Evolutionary conservation across 1,284 basidiomycete species (phyloP), one percentile per base, ranked within the genome.

Genomic region (Limonomyces culmigenus): DNA sequence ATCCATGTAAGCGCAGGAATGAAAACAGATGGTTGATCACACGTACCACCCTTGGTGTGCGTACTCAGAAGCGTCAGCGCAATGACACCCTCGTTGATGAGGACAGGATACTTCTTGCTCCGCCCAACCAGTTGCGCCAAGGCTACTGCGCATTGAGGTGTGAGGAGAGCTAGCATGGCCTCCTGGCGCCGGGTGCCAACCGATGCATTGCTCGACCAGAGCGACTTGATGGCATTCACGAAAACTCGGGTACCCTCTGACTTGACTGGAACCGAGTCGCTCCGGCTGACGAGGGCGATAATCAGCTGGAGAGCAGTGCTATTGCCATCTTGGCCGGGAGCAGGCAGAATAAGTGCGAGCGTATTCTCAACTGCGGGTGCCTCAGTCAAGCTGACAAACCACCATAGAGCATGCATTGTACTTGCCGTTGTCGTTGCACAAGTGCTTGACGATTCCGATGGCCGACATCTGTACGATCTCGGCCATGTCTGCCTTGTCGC

Each of bases 71-170:
- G 55, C 25, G 79, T 81, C 41, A 95, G 55, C 1, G 84, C 84
- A 19, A 96, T 69, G 19, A 95, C 63, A 1, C 80, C 86, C 53
- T 97, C 93, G 48, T 92, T 93, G 41, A 95, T 67, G 20, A 97
- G 63, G 32, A 89, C 63, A 0, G 85, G 79, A 49, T 88, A 86
- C 50, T 77, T 78, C 43, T 67, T 70, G 47, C 85, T 87, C 42
- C 76, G 65, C 13, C 72, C 70, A 16, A 93, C 62, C 45, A 95
- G 70, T 41, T 70, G 73, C 1, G 74, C 69, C 18, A 96, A 62
- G 10, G 74, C 70, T 4, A 62, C 62, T 0, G 73, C 65, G 41
- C 69, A 70, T 16, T 70, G 60, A 15, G 56, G 47, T 6, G 63
- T 70, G 17, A 67, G 55, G 14, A 86, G 51, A 5, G 55, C 50